Percentiles rank a stretch among this genome's conserved stretches.
phyloP scores from a whole-genome alignment of 768 basidiomycete genomes.

The Suillus alpinus region DNA sequence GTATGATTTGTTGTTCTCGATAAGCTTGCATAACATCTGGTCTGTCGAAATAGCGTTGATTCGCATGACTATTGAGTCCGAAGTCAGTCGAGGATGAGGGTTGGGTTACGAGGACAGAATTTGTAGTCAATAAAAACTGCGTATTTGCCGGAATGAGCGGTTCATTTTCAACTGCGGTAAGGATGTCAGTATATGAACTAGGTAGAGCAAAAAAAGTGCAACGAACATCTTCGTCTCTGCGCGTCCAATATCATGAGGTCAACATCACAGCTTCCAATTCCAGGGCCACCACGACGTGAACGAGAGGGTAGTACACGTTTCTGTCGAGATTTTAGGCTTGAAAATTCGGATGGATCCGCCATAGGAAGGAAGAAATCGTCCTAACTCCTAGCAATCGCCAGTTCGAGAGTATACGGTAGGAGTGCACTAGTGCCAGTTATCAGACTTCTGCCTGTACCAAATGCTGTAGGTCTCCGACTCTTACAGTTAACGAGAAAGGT shows the following conservation, averaged over 20 bases:
- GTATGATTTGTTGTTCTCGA: conserved; percentile 66
- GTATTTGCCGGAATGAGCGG: conserved; percentile 67
- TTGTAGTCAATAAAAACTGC: conserved; percentile 71
- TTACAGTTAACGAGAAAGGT: not conserved
- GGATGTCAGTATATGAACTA: conserved; percentile 18
- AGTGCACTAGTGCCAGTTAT: not conserved
- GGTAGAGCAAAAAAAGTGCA: conserved; percentile 3
- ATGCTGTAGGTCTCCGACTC: not conserved
- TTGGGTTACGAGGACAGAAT: conserved; percentile 48
- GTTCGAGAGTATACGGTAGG: not conserved
- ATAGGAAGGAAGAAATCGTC: conserved; percentile 11
- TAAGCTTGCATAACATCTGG: conserved; percentile 73
- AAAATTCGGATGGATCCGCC: conserved; percentile 34
- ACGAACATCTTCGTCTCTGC: conserved; percentile 72
- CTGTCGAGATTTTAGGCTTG: conserved; percentile 46
- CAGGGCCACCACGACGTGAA: conserved; percentile 76
- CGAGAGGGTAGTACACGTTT: conserved; percentile 83
- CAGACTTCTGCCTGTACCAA: not conserved
- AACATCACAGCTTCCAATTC: conserved; percentile 73
- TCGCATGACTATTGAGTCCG: conserved; percentile 55
- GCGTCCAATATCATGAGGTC: conserved; percentile 85
- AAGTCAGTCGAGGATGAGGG: conserved; percentile 36
- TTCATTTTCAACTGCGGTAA: conserved; percentile 60
- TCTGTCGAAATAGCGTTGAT: conserved; percentile 74
- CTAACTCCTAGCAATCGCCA: not conserved